These are phyloP conservation scores for Suillus ampliporus DNA, from an alignment of 768 basidiomycete species.

Conservation along the genomic window DNA sequence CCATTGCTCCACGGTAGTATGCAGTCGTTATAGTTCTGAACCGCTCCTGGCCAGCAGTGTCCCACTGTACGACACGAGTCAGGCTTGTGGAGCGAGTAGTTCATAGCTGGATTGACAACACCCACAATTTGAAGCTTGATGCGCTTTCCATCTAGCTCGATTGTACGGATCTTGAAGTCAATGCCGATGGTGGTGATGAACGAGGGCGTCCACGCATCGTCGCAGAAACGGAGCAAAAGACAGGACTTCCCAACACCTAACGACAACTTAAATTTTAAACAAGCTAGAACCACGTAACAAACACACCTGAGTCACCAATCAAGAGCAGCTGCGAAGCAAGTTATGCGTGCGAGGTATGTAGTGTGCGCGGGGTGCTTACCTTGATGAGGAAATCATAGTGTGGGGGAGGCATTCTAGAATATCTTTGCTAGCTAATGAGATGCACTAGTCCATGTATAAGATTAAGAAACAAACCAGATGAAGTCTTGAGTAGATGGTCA, in stretches of 20 bases:
- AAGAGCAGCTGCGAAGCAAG: constrained; percentile 72
- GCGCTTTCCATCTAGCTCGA: constrained; percentile 96
- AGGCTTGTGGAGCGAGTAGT: constrained; percentile 4
- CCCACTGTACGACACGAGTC: constrained; percentile 69
- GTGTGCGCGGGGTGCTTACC: constrained; percentile 45
- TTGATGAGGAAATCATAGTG: constrained; percentile 99
- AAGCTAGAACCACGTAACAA: constrained; percentile 9
- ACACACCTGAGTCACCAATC: constrained; percentile 91
- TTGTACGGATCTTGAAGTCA: constrained; percentile 99
- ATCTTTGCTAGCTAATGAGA: constrained; percentile 8
- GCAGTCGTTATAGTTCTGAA: constrained; percentile 99
- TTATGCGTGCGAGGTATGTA: constrained; percentile 12
- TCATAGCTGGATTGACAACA: neutral
- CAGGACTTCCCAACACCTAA: constrained; percentile 96
- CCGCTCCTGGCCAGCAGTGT: constrained; percentile 98
- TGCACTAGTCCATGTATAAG: no score
- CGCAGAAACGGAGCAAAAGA: constrained; percentile 95
- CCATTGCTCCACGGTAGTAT: constrained; percentile 99
- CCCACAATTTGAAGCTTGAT: constrained; percentile 97
- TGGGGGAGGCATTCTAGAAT: constrained; percentile 73
- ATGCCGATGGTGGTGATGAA: constrained; percentile 99
- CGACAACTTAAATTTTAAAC: constrained; percentile 16
- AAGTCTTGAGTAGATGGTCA: neutral
- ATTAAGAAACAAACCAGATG: constrained; percentile 4
- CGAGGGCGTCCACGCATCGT: constrained; percentile 99